Percentiles rank a stretch among this genome's conserved stretches.
Evolutionary conservation across 75 land plant genomes (phyloP).

Genomic region (Isoetes taiwanensis): DNA sequence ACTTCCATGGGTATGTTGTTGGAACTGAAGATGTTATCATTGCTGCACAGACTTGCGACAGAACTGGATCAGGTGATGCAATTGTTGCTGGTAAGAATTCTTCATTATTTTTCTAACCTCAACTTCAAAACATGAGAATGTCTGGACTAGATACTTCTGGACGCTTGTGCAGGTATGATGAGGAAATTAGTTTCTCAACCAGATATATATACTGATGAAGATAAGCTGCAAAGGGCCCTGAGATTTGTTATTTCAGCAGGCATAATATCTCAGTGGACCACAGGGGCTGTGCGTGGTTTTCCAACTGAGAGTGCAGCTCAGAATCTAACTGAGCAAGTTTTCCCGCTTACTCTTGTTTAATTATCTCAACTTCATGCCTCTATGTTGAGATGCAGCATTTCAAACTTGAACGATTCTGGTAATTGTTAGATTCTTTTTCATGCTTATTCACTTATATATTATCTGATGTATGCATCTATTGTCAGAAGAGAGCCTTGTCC

Average conservation of each 20-base stretch:
- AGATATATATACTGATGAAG: slow-evolving; percentile 63
- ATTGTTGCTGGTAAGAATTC: slow-evolving; percentile 45
- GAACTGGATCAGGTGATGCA: slow-evolving; percentile 97
- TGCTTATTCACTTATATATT: no score
- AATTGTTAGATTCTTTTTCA: no score
- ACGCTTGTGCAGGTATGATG: slow-evolving; percentile 41
- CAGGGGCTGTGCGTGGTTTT: slow-evolving; percentile 73
- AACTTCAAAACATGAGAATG: background rate
- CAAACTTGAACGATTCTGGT: no score
- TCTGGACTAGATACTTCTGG: background rate
- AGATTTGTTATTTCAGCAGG: slow-evolving; percentile 90
- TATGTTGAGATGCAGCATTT: no score
- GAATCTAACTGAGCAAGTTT: slow-evolving; percentile 82
- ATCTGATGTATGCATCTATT: no score
- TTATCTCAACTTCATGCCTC: no score
- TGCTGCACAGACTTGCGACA: slow-evolving; percentile 67
- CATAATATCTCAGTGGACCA: slow-evolving; percentile 90
- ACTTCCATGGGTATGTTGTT: slow-evolving; percentile 73
- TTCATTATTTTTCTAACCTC: background rate
- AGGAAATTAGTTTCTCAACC: slow-evolving; percentile 66
- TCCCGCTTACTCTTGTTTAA: slow-evolving; percentile 59
- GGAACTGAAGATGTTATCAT: slow-evolving; percentile 92
- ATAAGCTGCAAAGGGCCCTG: slow-evolving; percentile 51
- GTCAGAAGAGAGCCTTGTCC: no score
- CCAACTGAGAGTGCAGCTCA: slow-evolving; percentile 97